Conservation (phyloP, 352 stramenopile genomes). For the Globisporangium lucens region DNA sequence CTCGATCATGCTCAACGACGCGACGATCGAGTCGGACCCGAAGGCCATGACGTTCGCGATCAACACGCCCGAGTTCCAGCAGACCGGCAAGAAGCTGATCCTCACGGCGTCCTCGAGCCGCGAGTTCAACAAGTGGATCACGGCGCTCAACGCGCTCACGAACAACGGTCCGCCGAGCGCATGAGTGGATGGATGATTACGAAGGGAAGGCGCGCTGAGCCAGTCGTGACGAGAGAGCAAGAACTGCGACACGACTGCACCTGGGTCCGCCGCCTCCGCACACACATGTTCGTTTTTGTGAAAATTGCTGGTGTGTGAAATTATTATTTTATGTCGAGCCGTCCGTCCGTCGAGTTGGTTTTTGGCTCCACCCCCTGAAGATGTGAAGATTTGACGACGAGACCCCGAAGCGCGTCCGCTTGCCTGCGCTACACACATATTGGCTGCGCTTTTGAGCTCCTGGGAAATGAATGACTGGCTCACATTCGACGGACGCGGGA, state of each 20-base stretch:
- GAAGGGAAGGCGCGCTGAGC: background rate
- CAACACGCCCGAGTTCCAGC: conserved; percentile 65
- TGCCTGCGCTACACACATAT: background rate
- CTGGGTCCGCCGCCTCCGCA: background rate
- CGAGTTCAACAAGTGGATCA: conserved; percentile 87
- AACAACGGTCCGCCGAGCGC: conserved; percentile 32
- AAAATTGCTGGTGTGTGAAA: conserved; percentile 11
- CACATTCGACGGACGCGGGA: background rate
- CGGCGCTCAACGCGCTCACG: conserved; percentile 53
- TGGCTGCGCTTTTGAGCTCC: background rate
- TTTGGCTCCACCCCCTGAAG: background rate
- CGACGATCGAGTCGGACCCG: conserved; percentile 69
- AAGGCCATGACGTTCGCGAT: conserved; percentile 72
- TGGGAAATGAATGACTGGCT: background rate
- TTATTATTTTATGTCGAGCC: conserved; percentile 15
- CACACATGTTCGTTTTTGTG: background rate
- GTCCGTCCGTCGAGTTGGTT: background rate
- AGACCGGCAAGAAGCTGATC: conserved; percentile 79
- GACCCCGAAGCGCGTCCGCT: background rate
- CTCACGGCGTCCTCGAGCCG: conserved; percentile 65
- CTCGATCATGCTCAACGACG: conserved; percentile 59
- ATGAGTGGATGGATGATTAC: conserved; percentile 14
- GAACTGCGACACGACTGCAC: background rate
- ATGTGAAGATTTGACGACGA: background rate
- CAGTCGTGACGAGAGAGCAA: background rate